phyloP scores from a whole-genome alignment of 495 filamentous ascomycete genomes.

The Penicillium ochrochloron region DNA sequence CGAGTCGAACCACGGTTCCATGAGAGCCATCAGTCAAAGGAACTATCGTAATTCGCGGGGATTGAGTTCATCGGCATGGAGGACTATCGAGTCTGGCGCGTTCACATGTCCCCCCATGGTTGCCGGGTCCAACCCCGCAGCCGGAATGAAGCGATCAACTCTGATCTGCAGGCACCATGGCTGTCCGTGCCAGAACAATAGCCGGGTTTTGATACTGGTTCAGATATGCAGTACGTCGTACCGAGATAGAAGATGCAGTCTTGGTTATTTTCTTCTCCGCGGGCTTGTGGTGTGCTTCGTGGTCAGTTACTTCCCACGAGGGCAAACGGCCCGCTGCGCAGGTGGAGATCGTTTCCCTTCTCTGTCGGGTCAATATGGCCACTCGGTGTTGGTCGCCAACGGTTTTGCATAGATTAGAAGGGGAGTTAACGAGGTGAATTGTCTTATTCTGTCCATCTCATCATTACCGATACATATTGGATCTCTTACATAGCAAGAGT shows the following conservation, averaged over 20 bases:
- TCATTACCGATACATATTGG: background rate
- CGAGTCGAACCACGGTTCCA: conserved; percentile 11
- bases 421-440: background rate
- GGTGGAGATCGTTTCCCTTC: conserved; percentile 4
- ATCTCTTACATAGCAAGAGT: background rate
- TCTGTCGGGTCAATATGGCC: conserved; percentile 6
- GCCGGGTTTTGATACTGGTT: background rate
- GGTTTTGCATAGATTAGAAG: conserved; percentile 18
- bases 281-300: background rate
- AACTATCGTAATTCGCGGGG: background rate
- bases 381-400: conserved; percentile 10
- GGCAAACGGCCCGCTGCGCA: background rate
- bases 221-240: background rate
- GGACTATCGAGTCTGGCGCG: background rate
- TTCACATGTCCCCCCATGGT: conserved; percentile 5
- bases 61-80: background rate
- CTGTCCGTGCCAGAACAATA: conserved; percentile 11
- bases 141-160: conserved; percentile 4
- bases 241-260: background rate
- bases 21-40: background rate
- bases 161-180: conserved; percentile 22
- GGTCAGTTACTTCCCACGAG: conserved; percentile 6
- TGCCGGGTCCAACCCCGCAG: conserved; percentile 13
- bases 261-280: conserved; percentile 1
- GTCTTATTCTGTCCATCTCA: background rate